Percentiles rank a stretch among this genome's conserved stretches.
Conservation (phyloP, 108 stramenopile genomes). For the Aurantiochytrium sp. region DNA sequence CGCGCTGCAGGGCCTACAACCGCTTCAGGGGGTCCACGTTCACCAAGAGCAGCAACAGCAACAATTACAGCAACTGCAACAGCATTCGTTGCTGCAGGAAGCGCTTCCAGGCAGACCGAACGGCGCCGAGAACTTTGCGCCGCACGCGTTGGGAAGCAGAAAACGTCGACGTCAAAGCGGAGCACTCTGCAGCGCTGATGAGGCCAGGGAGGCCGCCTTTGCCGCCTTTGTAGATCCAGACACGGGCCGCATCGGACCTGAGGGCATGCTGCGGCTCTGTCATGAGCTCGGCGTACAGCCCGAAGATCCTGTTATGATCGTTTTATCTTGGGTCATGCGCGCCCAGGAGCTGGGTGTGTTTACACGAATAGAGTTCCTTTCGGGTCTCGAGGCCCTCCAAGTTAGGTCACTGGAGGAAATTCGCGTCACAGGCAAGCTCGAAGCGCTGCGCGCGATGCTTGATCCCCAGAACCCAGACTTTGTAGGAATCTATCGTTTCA, state of each 20-base stretch:
- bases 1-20: neutral
- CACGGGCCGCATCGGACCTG: neutral
- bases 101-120: neutral
- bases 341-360: neutral
- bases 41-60: neutral
- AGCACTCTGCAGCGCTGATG: neutral
- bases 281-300: neutral
- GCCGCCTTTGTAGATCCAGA: neutral
- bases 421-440: neutral
- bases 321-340: neutral
- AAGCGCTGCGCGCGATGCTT: neutral
- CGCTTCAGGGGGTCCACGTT: neutral
- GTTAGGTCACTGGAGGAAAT: neutral
- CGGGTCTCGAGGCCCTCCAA: neutral
- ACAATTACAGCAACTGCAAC: too few species aligned
- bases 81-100: too few species aligned
- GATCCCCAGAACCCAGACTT: neutral
- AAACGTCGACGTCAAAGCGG: neutral
- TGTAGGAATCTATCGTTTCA: neutral
- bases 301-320: conserved; percentile 4
- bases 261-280: neutral
- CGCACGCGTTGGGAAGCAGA: neutral
- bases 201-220: neutral
- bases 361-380: neutral
- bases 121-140: neutral